Evolutionary conservation across 371 early-diverging fungal genomes (phyloP).

Genomic region (Mortierella sp.): DNA sequence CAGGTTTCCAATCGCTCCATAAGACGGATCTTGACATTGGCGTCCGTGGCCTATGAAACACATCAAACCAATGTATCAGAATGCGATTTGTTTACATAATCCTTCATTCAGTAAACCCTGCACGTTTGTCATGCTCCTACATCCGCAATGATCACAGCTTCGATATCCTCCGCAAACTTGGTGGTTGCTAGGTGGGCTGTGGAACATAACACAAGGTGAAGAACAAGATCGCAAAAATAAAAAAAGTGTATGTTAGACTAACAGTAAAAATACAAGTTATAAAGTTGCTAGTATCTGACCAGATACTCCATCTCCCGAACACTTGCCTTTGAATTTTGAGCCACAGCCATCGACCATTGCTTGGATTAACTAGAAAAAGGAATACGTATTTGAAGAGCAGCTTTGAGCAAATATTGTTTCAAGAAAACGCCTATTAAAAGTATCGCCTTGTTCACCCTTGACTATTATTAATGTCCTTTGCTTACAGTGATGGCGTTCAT

Average conservation of each 20-base stretch:
- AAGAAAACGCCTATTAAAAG: not conserved
- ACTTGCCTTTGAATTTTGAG: conserved; percentile 51
- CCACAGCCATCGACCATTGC: conserved; percentile 55
- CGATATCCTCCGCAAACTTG: conserved; percentile 54
- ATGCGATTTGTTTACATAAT: not conserved
- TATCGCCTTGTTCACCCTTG: not conserved
- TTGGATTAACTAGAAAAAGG: conserved; percentile 48
- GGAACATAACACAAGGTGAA: not conserved
- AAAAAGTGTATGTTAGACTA: no score
- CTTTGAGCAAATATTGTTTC: not conserved
- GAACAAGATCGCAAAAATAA: no score
- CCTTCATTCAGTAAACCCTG: not conserved
- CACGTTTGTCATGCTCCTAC: conserved; percentile 15
- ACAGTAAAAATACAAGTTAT: no score
- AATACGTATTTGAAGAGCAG: no score
- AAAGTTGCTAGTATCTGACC: no score
- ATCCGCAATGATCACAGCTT: conserved; percentile 48
- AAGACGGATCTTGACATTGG: conserved; percentile 52
- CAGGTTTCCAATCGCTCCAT: conserved; percentile 53
- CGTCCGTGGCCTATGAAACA: conserved; percentile 38
- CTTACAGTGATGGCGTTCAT: conserved; percentile 54
- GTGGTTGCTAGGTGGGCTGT: conserved; percentile 48
- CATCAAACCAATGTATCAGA: conserved; percentile 5
- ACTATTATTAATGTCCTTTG: not conserved
- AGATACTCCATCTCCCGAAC: not conserved